Percentiles rank a stretch among this genome's conserved stretches.
Conservation (phyloP, 805 yeast genomes). For the Grigorovia humatica region DNA sequence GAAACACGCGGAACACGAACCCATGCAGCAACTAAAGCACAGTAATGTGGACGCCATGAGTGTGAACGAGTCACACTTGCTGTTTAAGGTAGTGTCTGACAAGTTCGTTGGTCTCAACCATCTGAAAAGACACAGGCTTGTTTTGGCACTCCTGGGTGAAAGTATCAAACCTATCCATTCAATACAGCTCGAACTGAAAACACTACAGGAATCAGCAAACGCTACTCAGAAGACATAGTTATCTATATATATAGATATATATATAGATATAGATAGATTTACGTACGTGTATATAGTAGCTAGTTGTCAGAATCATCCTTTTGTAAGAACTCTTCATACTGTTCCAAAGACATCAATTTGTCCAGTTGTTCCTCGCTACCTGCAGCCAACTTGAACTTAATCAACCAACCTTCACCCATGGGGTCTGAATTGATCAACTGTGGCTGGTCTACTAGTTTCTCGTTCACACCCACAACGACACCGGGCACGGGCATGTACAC, state of each 20-base stretch:
- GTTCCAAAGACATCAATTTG: constrained; percentile 45
- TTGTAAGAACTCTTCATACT: constrained; percentile 47
- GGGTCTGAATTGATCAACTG: constrained; percentile 80
- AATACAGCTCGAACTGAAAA: constrained; percentile 72
- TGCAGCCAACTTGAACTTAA: constrained; percentile 51
- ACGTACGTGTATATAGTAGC: too few relatives aligned
- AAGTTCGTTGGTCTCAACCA: constrained; percentile 52
- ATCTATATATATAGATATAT: not conserved
- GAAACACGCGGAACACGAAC: constrained; percentile 81
- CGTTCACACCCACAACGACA: constrained; percentile 62
- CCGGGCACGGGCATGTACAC: constrained; percentile 84
- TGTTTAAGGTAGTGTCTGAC: constrained; percentile 57
- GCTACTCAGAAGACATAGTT: not conserved
- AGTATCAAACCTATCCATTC: constrained; percentile 73
- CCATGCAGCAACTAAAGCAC: constrained; percentile 56
- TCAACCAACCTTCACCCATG: constrained; percentile 90
- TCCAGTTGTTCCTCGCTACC: constrained; percentile 33
- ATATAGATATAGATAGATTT: not conserved
- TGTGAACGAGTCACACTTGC: not conserved
- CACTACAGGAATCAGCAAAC: constrained; percentile 40
- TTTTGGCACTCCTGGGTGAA: constrained; percentile 66
- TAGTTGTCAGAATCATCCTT: constrained; percentile 37
- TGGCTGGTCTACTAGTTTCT: constrained; percentile 55
- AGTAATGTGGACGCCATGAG: constrained; percentile 60
- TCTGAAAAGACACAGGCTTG: constrained; percentile 69